Percentiles rank a stretch among this genome's conserved stretches.
These are phyloP conservation scores for Drechslerella stenobrocha DNA, from an alignment of 2,329 filamentous ascomycete species.

Conservation along the genomic window DNA sequence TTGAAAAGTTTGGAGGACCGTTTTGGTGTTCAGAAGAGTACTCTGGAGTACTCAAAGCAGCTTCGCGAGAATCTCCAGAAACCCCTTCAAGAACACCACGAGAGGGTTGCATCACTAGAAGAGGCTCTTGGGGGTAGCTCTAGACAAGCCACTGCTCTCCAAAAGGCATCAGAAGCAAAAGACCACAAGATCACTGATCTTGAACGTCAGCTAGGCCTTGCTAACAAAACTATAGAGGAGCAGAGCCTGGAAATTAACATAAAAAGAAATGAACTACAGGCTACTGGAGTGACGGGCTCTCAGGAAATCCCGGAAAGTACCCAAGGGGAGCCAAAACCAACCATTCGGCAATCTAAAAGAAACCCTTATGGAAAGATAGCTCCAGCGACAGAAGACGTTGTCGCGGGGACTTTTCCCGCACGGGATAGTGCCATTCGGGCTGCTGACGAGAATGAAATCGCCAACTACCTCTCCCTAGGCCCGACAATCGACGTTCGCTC, in stretches of 20 bases:
- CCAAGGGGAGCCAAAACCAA: too few relatives aligned
- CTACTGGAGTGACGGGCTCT: too few relatives aligned
- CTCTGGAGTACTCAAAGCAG: not conserved
- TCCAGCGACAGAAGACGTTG: too few relatives aligned
- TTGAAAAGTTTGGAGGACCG: not conserved
- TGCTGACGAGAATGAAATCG: not conserved
- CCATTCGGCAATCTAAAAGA: too few relatives aligned
- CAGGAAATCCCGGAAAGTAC: too few relatives aligned
- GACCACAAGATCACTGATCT: not conserved
- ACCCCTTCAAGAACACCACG: not conserved
- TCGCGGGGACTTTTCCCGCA: too few relatives aligned
- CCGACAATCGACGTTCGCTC: too few relatives aligned
- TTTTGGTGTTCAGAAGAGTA: not conserved
- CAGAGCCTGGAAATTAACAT: not conserved
- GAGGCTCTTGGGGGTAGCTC: not conserved
- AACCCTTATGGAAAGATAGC: too few relatives aligned
- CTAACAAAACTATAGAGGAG: slow-evolving; percentile 1
- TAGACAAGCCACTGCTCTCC: not conserved
- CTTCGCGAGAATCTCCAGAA: slow-evolving; percentile 6
- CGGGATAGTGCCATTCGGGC: not conserved
- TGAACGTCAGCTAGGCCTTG: not conserved
- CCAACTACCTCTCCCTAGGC: too few relatives aligned
- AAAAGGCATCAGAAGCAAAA: not conserved
- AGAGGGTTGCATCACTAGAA: slow-evolving; percentile 6
- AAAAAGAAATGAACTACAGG: not conserved